Evolutionary conservation across 257 asterid species (phyloP), one percentile per base, ranked within the genome.

Genomic region (Lavandula angustifolia): DNA sequence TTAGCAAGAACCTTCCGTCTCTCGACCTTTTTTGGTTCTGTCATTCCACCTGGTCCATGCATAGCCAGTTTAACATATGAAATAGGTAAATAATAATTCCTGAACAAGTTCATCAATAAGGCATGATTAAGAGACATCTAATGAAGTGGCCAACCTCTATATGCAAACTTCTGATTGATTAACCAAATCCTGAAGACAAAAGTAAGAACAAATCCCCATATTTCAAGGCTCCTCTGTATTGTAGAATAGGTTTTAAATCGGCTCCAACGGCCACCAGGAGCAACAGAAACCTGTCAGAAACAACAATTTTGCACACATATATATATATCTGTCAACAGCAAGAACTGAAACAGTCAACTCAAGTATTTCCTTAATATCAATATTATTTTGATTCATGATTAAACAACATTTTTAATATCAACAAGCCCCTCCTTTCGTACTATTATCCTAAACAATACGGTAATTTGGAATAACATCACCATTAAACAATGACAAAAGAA

Each of bases 191-290:
- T 86, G 71, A 94, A 94, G 66, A 90, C 7, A 71, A 94, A 90
- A 59, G 84, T 90, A 17, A 94, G 75, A 65, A 94, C 94, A 79
- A 81, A 87, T 62, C 96, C 97, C 99, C 99, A 94, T 73, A 94
- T 94, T 71, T 94, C 99, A 78, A 94, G 69, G 51, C 96, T 86
- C 77, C 99, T 87, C 72, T 94, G 97, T 64, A 94, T 80, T 22
- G 99, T 92, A 12, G 99, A 92, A 75, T 92, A 92, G 3, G 96
- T 94, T 74, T 90, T 94, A 59, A 90, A 94, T 76, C 95, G 75
- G 77, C 79, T 84, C 99, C 99, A 94, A 33, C 97, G 94, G 42
- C 99, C 99, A 63, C 99, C 99, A 65, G 97, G 97, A 31, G 91
- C 75, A 73, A 90, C 96, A 49, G 99, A 90, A 48, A 90, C 99